phyloP scores from a whole-genome alignment of 2,329 filamentous ascomycete species.

The Diplodia corticola region DNA sequence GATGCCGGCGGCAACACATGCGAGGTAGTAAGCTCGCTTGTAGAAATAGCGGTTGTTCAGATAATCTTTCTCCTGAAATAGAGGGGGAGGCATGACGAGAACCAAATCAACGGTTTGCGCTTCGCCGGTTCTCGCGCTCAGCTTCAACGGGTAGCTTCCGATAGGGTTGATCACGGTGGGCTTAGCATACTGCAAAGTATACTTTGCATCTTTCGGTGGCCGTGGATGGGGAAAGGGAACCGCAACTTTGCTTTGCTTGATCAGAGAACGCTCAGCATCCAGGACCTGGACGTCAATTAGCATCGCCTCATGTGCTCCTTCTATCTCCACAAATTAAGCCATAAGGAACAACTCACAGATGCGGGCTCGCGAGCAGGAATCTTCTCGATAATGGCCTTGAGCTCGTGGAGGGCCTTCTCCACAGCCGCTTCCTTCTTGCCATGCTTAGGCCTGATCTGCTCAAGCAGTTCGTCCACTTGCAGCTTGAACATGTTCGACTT shows the following conservation, averaged over 20 bases:
- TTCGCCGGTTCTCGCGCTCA: constrained; percentile 65
- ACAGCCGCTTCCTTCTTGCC: constrained; percentile 56
- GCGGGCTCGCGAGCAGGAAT: constrained; percentile 54
- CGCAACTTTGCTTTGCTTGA: constrained; percentile 66
- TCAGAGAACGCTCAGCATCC: constrained; percentile 67
- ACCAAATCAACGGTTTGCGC: constrained; percentile 74
- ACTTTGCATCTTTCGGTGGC: constrained; percentile 73
- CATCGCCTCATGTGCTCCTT: neutral
- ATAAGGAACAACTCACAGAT: constrained; percentile 35
- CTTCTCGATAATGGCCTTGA: constrained; percentile 59
- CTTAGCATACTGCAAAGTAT: constrained; percentile 76
- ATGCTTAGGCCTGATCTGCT: constrained; percentile 59
- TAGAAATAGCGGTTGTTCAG: constrained; percentile 92
- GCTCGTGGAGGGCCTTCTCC: constrained; percentile 54
- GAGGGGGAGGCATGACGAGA: constrained; percentile 72
- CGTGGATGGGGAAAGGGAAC: constrained; percentile 84
- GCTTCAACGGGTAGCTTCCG: constrained; percentile 80
- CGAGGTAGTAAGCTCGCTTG: constrained; percentile 88
- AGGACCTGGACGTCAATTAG: constrained; percentile 53
- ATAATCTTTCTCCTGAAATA: constrained; percentile 95
- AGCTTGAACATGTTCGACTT: constrained; percentile 68
- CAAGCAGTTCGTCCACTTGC: constrained; percentile 64
- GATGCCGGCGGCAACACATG: constrained; percentile 73
- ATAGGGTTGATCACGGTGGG: constrained; percentile 82
- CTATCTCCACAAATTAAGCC: neutral